phyloP scores from a whole-genome alignment of 148 eudicot species.

The Cornus florida region DNA sequence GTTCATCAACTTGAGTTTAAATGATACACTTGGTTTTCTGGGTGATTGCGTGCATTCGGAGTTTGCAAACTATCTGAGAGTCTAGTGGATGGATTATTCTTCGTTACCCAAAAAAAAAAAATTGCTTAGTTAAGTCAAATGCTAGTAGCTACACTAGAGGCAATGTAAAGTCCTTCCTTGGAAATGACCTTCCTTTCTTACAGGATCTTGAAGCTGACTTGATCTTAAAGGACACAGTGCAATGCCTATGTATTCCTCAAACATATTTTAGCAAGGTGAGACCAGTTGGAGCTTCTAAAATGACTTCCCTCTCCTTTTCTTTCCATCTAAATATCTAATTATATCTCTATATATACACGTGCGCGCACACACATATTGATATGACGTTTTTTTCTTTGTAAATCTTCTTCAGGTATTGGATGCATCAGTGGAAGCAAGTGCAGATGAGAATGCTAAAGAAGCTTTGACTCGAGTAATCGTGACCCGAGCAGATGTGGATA shows the following conservation, averaged over 20 bases:
- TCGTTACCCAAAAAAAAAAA: too few species aligned
- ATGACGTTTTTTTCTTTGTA: neutral
- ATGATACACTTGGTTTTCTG: too few species aligned
- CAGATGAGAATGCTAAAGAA: slow-evolving; percentile 63
- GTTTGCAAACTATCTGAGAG: too few species aligned
- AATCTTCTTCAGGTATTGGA: slow-evolving; percentile 44
- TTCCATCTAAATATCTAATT: neutral
- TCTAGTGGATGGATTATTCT: too few species aligned
- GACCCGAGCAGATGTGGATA: slow-evolving; percentile 63
- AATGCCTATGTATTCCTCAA: slow-evolving; percentile 58
- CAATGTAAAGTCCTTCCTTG: neutral
- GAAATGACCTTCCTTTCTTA: neutral
- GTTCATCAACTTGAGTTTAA: too few species aligned
- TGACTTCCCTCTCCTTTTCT: neutral
- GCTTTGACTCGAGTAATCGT: slow-evolving; percentile 61
- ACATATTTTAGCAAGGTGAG: slow-evolving; percentile 64
- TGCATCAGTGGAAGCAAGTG: slow-evolving; percentile 43
- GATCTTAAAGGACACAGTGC: slow-evolving; percentile 43
- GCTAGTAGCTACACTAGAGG: neutral
- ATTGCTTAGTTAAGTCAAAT: neutral
- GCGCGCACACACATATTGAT: too few species aligned
- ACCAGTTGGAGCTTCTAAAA: neutral
- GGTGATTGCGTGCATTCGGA: too few species aligned
- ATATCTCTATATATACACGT: too few species aligned
- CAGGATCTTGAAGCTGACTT: slow-evolving; percentile 51